Percentiles rank a stretch among this genome's conserved stretches.
Evolutionary conservation across 192 early-diverging fungal genomes (phyloP).

Genomic region (Backusella parvicylindrica): DNA sequence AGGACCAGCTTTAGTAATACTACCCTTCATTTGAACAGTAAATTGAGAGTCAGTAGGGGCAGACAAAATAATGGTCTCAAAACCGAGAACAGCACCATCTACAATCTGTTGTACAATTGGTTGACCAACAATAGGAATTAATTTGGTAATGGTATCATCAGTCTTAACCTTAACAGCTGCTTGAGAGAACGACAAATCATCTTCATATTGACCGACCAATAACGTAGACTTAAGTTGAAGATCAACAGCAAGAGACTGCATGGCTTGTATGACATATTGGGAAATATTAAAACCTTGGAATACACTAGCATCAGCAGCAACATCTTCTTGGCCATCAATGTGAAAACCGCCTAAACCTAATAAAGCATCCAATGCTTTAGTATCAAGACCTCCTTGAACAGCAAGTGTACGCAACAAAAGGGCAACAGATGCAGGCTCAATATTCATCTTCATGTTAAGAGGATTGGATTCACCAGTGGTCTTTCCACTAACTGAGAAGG

Average conservation of each 20-base stretch:
- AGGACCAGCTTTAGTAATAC: conserved; percentile 47
- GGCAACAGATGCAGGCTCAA: conserved; percentile 42
- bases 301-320: conserved; percentile 9
- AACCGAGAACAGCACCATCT: conserved; percentile 30
- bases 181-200: conserved; percentile 40
- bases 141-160: conserved; percentile 44
- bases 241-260: conserved; percentile 44
- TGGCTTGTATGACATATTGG: conserved; percentile 41
- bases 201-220: conserved; percentile 47
- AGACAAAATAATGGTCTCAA: conserved; percentile 34
- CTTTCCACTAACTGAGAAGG: conserved; percentile 38
- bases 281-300: conserved; percentile 47
- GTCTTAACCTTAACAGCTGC: conserved; percentile 34
- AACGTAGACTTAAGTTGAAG: conserved; percentile 40
- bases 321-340: conserved; percentile 23
- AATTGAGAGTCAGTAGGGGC: conserved; percentile 37
- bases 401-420: conserved; percentile 42
- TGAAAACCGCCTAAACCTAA: conserved; percentile 34
- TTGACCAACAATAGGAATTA: conserved; percentile 50
- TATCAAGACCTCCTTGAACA: conserved; percentile 35
- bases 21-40: conserved; percentile 42
- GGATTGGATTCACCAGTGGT: conserved; percentile 29
- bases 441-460: conserved; percentile 45
- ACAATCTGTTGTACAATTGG: conserved; percentile 57
- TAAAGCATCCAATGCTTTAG: conserved; percentile 42